Base-by-base conservation (phyloP, 768 basidiomycete genomes). In the Lentinula raphanica region DNA sequence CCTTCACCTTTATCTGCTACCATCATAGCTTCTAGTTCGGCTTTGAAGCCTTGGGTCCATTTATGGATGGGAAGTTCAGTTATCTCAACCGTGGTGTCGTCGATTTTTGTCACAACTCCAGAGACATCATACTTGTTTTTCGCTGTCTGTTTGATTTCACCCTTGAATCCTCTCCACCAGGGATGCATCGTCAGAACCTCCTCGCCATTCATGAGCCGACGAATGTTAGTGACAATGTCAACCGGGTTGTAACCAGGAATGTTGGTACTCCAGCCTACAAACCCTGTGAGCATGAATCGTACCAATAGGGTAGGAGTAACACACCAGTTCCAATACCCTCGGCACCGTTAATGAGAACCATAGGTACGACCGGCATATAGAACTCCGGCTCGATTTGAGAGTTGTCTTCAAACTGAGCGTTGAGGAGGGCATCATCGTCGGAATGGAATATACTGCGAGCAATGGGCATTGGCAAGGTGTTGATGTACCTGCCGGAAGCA, bases 81-180 rank as follows among this genome's bases (percentile, higher is more conserved):
- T 68, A 99, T 89, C 73, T 97, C 92, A 46, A 99, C 79, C 0
- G 94, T 96, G n/a, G 84, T 88, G 61, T 91, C 88, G 69, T 90
- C 85, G 67, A 90, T 65, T 76, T 94, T 94, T 31, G 73, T 80
- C 50, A 82, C 82, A 46, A 87, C 66, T 50, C 97, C 97, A 32
- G 76, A 74, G 39, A 92, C 86, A 32, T 90, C 89, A 68, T 88
- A 94, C 72, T 90, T 96, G 78, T 94, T 85, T 64, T 94, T 94
- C 32, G 80, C 82, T 32, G 82, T 79, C 60, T 82, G 82, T 73
- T 85, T 92, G 72, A 98, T 89, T 36, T 87, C 80, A 39, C 95
- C 95, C 66, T 87, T 85, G 74, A 95, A 98, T 28, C 96, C 95
- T 54, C 94, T 86, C 90, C 92, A 98, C 97, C 97, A 99, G 2